Base-by-base conservation (phyloP, 495 filamentous ascomycete species). In the Aspergillus kassunensis region DNA sequence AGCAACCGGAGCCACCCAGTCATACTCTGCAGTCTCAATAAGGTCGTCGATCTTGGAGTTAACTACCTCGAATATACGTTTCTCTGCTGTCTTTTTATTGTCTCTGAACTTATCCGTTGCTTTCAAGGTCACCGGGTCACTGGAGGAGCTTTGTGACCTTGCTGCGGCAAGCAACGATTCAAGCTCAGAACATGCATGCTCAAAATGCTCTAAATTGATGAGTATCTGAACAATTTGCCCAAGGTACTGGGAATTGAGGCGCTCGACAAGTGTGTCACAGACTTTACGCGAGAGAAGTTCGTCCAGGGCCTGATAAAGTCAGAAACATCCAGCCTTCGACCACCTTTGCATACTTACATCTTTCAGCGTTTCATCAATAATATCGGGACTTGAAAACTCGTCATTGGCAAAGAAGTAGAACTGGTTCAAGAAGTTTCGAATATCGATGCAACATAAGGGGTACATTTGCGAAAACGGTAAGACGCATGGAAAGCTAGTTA, bases 401-500 rank as follows among this genome's bases (percentile, higher is more conserved):
- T 96, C 90, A 58, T 95, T 91, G 5, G 89, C 89, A 60, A 96
- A 97, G 65, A 90, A 88, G 65, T 96, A 96, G 54, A 97, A 95
- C 61, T 96, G 90, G 65, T 95, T 96, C 23, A 96, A 74, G 61
- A 97, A 96, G 62, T 96, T 95, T 21, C 91, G 82, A 59, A 99
- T 97, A 59, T 97, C 89, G 57, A 96, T 96, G 74, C 93, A 99
- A 69, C 91, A 96, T 27, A 96, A 77, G 4, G 91, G 91, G 65
- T 97, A 99, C 93, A 99, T 97, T 53, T 97, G 91, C 31, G 91
- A 97, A 65, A 99, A 99, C 11, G 93, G 93, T 12, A 99, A 73
- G 45, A 96, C 87, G 64, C 85, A 91, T 4, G 93, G 95, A 62
- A 92, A 95, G 2, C 90, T 92, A 53, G 37, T 42, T 15, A 39